Evolutionary conservation across 495 filamentous ascomycete species (phyloP), one percentile per base, ranked within the genome.

Genomic region (Trichodelitschia bisporula): DNA sequence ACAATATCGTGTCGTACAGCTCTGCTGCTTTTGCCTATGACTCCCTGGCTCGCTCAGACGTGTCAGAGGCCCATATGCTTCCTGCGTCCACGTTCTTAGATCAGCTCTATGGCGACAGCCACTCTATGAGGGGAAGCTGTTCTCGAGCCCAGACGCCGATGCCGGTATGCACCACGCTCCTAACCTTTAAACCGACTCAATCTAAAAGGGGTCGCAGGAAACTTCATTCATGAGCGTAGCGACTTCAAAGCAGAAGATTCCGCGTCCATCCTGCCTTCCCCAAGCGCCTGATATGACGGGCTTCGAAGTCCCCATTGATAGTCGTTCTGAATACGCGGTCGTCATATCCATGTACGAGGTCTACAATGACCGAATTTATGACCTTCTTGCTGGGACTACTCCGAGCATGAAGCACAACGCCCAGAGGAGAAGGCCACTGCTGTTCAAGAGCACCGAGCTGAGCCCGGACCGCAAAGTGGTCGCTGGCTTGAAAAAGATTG

Each of bases 271-370:
- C 15, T 53, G 59, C 0, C 50, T 79, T 1, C 79, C 82, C 1
- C 64, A 71, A 31, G 54, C 61, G 2, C 86, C 86, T 6, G 67
- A 78, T 40, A 66, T 92, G 31, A 64, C 63, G 48, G 58, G 75
- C 30, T 50, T 92, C 6, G 25, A 36, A 2, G 51, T 58, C 6
- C 60, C 69, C 3, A 55, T 68, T 35, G 79, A 86, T 32, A 54
- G 61, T 0, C 65, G 64, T 15, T 63, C 76, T 33, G 80, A 93
- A 37, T 93, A 92, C 43, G 72, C 80, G 3, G 68, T 97, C 34
- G 47, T 97, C 4, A 60, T 95, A 1, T 90, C 78, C 12, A 97
- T 95, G 86, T 97, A 93, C 51, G 89, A 97, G 51, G 86, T 97
- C 12, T 93, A 97, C 55, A 95, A 95, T 48, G 86, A 97, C 49